Conservation (phyloP, 2,329 filamentous ascomycete species). For the Septoria linicola region DNA sequence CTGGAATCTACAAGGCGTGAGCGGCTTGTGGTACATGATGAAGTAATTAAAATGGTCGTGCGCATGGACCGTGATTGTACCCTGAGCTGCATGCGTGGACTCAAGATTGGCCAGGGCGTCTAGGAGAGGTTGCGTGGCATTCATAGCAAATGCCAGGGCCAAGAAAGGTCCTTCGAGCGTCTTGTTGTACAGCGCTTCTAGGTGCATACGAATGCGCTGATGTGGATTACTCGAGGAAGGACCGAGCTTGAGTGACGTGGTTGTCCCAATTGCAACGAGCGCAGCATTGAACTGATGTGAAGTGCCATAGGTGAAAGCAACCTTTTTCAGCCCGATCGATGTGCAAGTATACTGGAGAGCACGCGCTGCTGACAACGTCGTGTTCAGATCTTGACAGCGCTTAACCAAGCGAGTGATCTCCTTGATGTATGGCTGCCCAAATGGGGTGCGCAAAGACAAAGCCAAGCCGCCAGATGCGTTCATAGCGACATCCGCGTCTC, state of each 20-base stretch:
- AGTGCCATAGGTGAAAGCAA: constrained; percentile 67
- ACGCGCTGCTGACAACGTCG: constrained; percentile 66
- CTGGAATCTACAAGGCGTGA: constrained; percentile 37
- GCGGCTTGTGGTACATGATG: constrained; percentile 43
- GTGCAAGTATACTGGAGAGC: constrained; percentile 58
- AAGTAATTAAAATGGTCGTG: constrained; percentile 41
- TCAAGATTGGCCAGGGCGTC: constrained; percentile 62
- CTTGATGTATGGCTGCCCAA: constrained; percentile 60
- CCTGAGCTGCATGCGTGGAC: constrained; percentile 23
- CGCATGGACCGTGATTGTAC: constrained; percentile 32
- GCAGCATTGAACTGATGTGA: constrained; percentile 24
- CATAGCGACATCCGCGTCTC: constrained; percentile 63
- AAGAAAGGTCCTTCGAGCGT: constrained; percentile 51
- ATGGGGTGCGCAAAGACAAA: constrained; percentile 58
- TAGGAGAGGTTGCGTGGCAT: constrained; percentile 62
- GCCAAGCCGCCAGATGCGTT: constrained; percentile 62
- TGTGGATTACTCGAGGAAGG: constrained; percentile 40
- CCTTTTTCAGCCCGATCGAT: constrained; percentile 59
- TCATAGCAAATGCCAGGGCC: constrained; percentile 3
- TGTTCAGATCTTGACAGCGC: constrained; percentile 68
- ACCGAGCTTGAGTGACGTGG: constrained; percentile 58
- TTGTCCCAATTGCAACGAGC: constrained; percentile 34
- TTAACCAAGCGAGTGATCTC: constrained; percentile 61
- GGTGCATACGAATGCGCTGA: constrained; percentile 28
- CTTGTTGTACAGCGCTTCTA: constrained; percentile 47